Percentiles rank a stretch among this genome's conserved stretches.
phyloP scores from a whole-genome alignment of 2,329 filamentous ascomycete genomes.

The Trichoderma cornu-damae region DNA sequence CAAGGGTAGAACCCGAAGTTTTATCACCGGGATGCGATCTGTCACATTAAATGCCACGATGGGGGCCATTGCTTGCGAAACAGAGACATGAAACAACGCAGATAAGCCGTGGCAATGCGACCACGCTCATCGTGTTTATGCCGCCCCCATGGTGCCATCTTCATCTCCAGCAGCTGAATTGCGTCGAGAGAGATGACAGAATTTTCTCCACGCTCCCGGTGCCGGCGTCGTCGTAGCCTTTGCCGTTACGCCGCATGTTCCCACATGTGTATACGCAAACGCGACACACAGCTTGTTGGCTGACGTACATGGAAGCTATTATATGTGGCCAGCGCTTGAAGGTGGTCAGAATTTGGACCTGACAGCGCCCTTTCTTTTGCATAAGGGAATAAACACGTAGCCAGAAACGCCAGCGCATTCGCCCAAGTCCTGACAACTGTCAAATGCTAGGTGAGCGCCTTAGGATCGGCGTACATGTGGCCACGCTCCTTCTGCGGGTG shows the following conservation, averaged over 20 bases:
- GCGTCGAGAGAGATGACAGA: not conserved
- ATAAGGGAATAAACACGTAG: not conserved
- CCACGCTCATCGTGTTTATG: not conserved
- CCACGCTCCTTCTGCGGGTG: not conserved
- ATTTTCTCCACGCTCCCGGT: not conserved
- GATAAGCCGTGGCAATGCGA: not conserved
- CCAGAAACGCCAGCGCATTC: not conserved
- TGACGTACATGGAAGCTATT: not conserved
- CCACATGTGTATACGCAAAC: not conserved
- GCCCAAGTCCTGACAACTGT: not conserved
- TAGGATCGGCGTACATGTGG: not conserved
- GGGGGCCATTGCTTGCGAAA: not conserved
- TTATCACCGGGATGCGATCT: slow-evolving; percentile 4
- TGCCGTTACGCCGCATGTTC: not conserved
- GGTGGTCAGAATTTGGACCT: slow-evolving; percentile 13
- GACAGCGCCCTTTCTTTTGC: not conserved
- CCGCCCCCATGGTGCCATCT: not conserved
- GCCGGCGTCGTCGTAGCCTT: not conserved
- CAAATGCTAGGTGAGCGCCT: not conserved
- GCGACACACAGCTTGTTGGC: not conserved
- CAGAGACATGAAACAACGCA: slow-evolving; percentile 1
- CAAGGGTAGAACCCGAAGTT: not conserved
- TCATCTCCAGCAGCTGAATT: not conserved
- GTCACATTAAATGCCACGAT: slow-evolving; percentile 10
- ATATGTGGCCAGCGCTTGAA: not conserved